phyloP scores from a whole-genome alignment of 1,284 basidiomycete species.

The Cutaneotrichosporon dermatis region DNA sequence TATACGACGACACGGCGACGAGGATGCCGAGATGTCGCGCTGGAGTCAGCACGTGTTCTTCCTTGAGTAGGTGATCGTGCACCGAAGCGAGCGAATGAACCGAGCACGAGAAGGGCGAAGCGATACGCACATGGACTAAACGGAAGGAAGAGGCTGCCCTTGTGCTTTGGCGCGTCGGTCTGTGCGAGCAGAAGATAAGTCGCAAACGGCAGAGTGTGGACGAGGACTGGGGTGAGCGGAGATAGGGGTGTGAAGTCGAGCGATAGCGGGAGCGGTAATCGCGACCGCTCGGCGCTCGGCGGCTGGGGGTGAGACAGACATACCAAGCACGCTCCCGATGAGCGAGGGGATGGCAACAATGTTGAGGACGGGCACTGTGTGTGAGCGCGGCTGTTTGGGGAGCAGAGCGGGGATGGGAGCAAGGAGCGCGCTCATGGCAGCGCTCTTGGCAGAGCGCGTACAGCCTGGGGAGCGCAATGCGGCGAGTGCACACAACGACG shows the following conservation, averaged over 20 bases:
- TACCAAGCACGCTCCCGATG: constrained; percentile 18
- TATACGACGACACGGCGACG: constrained; percentile 16
- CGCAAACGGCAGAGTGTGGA: constrained; percentile 24
- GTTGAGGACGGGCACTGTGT: constrained; percentile 21
- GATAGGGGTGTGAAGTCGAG: too few species aligned
- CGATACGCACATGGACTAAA: constrained; percentile 24
- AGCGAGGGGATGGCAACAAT: constrained; percentile 18
- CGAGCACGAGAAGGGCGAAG: too few species aligned
- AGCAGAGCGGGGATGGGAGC: background rate
- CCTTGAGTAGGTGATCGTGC: too few species aligned
- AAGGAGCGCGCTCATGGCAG: too few species aligned
- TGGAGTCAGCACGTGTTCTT: background rate
- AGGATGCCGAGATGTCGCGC: constrained; percentile 20
- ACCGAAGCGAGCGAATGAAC: too few species aligned
- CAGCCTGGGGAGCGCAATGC: too few species aligned
- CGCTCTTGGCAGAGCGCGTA: too few species aligned
- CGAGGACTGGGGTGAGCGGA: constrained; percentile 18
- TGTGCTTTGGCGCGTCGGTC: constrained; percentile 23
- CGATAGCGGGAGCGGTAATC: too few species aligned
- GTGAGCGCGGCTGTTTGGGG: constrained; percentile 3
- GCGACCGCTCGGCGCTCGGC: too few species aligned
- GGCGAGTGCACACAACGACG: background rate
- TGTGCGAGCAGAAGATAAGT: constrained; percentile 29
- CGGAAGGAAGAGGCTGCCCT: constrained; percentile 23
- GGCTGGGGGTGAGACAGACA: background rate